Conservation (phyloP, 108 stramenopile genomes). For the Stephanodiscus minutulus region DNA sequence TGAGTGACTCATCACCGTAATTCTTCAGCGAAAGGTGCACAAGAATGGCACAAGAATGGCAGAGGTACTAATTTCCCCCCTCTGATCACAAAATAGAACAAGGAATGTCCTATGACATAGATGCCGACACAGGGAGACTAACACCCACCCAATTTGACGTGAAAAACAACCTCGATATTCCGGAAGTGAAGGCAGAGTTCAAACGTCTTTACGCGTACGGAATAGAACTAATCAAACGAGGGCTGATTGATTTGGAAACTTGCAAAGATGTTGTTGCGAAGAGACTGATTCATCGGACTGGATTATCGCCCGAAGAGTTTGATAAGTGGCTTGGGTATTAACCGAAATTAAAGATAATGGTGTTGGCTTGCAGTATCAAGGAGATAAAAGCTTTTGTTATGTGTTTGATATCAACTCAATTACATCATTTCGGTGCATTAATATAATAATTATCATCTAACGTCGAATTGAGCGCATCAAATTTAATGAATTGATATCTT, state of each 20-base stretch:
- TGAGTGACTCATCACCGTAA: slow-evolving; percentile 8
- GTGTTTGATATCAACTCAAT: no score
- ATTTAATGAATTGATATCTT: no score
- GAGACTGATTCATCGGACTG: slow-evolving; percentile 71
- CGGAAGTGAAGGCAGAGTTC: slow-evolving; percentile 74
- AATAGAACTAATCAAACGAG: slow-evolving; percentile 62
- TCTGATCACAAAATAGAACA: slow-evolving; percentile 42
- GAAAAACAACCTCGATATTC: slow-evolving; percentile 64
- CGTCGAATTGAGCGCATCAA: no score
- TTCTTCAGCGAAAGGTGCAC: neutral
- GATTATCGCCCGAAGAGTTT: slow-evolving; percentile 68
- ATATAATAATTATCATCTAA: no score
- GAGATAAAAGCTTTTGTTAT: neutral
- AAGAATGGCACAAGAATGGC: neutral
- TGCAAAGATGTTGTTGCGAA: slow-evolving; percentile 58
- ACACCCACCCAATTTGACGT: slow-evolving; percentile 77
- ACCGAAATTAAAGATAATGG: neutral
- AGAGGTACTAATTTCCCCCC: neutral
- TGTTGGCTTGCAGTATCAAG: neutral
- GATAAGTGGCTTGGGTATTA: slow-evolving; percentile 73
- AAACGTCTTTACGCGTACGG: slow-evolving; percentile 69
- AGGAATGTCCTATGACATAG: slow-evolving; percentile 71
- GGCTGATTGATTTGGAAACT: slow-evolving; percentile 54
- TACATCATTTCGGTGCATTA: no score
- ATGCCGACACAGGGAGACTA: slow-evolving; percentile 63